phyloP scores from a whole-genome alignment of 2,329 filamentous ascomycete genomes.

The Stagonosporopsis rhizophila region DNA sequence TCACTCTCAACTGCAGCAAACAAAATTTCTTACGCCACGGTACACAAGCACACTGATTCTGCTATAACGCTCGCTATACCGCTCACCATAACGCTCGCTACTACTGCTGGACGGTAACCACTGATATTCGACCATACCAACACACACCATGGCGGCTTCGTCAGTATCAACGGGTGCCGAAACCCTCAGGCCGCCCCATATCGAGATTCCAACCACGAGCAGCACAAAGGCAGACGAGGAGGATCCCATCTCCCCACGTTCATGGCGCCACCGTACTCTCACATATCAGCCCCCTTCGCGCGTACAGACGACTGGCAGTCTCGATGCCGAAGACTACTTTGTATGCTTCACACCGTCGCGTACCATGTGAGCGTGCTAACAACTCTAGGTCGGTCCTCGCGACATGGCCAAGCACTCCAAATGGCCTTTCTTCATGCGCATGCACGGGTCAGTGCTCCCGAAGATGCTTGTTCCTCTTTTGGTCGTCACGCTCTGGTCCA shows the following conservation, averaged over 20 bases:
- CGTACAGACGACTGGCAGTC: conserved; percentile 37
- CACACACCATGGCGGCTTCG: conserved; percentile 33
- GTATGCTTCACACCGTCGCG: conserved; percentile 48
- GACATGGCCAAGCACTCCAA: conserved; percentile 77
- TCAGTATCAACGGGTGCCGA: conserved; percentile 38
- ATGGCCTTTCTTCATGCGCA: conserved; percentile 75
- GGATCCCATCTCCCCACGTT: conserved; percentile 40
- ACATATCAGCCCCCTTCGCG: conserved; percentile 40
- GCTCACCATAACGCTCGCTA: no score
- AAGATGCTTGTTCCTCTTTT: conserved; percentile 74
- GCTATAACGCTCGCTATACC: conserved; percentile 1
- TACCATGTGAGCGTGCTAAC: conserved; percentile 18
- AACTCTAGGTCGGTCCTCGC: conserved; percentile 62
- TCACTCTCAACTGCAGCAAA: conserved; percentile 12
- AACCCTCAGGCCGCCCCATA: conserved; percentile 39
- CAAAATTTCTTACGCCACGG: neutral
- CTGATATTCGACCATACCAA: conserved; percentile 2
- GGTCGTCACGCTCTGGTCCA: conserved; percentile 70
- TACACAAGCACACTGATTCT: conserved; percentile 1
- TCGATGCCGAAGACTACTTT: conserved; percentile 67
- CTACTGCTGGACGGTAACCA: conserved; percentile 45
- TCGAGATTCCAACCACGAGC: conserved; percentile 38
- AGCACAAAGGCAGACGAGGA: conserved; percentile 20
- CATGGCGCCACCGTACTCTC: conserved; percentile 39
- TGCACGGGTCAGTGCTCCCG: conserved; percentile 77